phyloP scores from a whole-genome alignment of 805 yeast genomes.

The Cyberlindnera lachancei region DNA sequence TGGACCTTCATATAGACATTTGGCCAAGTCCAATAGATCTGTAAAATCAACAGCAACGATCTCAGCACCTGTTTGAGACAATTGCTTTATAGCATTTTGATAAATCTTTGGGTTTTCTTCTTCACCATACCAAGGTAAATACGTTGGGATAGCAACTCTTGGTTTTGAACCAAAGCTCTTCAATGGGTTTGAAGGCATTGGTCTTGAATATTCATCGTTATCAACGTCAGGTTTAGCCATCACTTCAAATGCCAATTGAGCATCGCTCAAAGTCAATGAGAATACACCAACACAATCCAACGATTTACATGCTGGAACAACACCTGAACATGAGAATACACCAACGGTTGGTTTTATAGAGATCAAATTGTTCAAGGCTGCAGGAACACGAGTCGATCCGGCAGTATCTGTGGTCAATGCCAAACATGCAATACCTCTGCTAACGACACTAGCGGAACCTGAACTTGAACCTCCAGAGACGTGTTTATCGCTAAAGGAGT shows the following conservation, averaged over 20 bases:
- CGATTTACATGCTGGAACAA: slow-evolving; percentile 96
- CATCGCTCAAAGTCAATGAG: slow-evolving; percentile 70
- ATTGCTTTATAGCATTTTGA: slow-evolving; percentile 48
- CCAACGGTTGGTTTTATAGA: slow-evolving; percentile 95
- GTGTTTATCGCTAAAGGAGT: slow-evolving; percentile 66
- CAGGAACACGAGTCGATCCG: slow-evolving; percentile 97
- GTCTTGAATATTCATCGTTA: slow-evolving; percentile 75
- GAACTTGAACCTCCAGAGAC: slow-evolving; percentile 96
- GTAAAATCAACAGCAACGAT: slow-evolving; percentile 62
- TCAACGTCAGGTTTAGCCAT: slow-evolving; percentile 64
- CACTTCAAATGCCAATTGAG: slow-evolving; percentile 66
- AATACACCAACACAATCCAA: slow-evolving; percentile 89
- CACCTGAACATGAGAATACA: slow-evolving; percentile 77
- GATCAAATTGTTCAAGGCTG: slow-evolving; percentile 82
- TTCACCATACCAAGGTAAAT: slow-evolving; percentile 77
- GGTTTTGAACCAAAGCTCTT: slow-evolving; percentile 51
- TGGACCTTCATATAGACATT: slow-evolving; percentile 91
- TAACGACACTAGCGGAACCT: slow-evolving; percentile 91
- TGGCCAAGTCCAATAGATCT: slow-evolving; percentile 73
- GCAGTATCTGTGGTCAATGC: slow-evolving; percentile 96
- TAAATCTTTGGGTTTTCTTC: slow-evolving; percentile 66
- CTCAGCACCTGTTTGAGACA: slow-evolving; percentile 48
- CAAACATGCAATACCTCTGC: slow-evolving; percentile 82
- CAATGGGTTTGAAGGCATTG: slow-evolving; percentile 60
- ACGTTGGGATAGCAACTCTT: slow-evolving; percentile 68